Conservation (phyloP, 257 asterid species). For the Solanum ossicruentum region DNA sequence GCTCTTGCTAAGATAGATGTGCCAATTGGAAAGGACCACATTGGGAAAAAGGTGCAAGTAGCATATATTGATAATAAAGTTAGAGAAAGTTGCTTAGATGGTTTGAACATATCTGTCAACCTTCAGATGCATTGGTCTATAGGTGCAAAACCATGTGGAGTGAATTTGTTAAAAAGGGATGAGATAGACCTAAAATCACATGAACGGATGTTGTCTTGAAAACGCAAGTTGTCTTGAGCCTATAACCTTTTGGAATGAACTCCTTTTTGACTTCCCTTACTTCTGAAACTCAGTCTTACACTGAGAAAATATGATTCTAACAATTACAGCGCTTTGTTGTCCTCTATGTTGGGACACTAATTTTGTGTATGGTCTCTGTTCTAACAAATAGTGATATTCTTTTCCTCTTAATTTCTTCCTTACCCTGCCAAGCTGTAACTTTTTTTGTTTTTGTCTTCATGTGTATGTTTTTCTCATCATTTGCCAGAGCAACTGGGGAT, state of each 20-base stretch:
- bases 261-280: neutral
- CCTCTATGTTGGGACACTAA: neutral
- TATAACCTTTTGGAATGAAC: neutral
- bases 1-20: neutral
- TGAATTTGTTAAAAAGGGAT: neutral
- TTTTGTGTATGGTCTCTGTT: neutral
- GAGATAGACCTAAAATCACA: neutral
- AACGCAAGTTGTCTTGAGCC: neutral
- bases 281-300: neutral
- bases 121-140: neutral
- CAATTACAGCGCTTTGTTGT: neutral
- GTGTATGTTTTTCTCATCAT: neutral
- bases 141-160: neutral
- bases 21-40: neutral
- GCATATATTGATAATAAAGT: neutral
- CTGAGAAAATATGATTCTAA: neutral
- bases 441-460: neutral
- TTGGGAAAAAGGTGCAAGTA: neutral
- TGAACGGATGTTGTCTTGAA: neutral
- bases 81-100: neutral
- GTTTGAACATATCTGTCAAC: neutral
- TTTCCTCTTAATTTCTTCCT: neutral
- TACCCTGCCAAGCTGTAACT: neutral
- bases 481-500: constrained; percentile 58
- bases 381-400: neutral